Evolutionary conservation across 306 rosid genomes (phyloP).

Genomic region (Gastrolobium villosum): DNA sequence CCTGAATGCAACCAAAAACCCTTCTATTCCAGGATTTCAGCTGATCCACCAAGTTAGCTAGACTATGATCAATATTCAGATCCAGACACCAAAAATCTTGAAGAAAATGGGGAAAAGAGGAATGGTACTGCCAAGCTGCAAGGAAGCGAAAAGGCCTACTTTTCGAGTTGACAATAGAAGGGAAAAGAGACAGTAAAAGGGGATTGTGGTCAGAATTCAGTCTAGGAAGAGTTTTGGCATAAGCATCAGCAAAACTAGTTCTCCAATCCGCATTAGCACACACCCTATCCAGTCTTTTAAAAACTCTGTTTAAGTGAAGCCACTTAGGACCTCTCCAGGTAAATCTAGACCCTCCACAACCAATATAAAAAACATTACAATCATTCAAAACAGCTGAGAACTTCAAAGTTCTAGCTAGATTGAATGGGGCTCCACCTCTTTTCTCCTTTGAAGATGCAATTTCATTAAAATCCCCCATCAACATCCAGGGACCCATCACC

Average conservation of each 20-base stretch:
- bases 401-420: too few relatives aligned
- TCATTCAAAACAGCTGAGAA: background rate
- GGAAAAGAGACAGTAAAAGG: background rate
- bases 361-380: background rate
- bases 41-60: too few relatives aligned
- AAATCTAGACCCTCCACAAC: background rate
- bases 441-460: background rate
- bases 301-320: background rate
- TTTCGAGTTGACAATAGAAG: rapidly evolving
- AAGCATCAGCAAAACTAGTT: background rate
- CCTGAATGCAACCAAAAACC: too few relatives aligned
- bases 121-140: background rate
- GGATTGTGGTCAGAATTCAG: background rate
- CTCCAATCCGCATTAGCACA: background rate
- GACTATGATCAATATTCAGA: too few relatives aligned
- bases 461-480: background rate
- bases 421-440: too few relatives aligned
- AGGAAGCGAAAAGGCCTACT: background rate
- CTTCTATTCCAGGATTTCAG: too few relatives aligned
- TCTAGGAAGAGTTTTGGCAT: background rate
- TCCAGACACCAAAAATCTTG: too few relatives aligned
- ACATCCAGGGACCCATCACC: too few relatives aligned
- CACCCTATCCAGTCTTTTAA: background rate
- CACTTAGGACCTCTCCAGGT: background rate
- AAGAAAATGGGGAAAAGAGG: too few relatives aligned